A percentile compares a stretch with the other conserved stretches of the same genome.
Evolutionary conservation across 352 stramenopile species (phyloP).

Genomic region (Phytophthora tubulina): DNA sequence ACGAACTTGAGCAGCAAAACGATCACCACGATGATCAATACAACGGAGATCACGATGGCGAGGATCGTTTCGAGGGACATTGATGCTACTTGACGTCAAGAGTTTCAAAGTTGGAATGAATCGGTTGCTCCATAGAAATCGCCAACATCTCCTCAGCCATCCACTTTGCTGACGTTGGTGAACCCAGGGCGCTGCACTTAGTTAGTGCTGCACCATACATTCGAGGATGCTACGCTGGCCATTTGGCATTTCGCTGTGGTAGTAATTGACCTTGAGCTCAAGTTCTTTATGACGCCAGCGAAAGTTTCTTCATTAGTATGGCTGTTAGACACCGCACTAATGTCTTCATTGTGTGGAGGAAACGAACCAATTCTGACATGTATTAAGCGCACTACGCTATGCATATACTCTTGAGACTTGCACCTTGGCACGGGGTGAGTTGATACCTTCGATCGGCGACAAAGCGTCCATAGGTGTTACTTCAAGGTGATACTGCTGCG

Average conservation of each 20-base stretch:
- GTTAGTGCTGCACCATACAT: conserved; percentile 5
- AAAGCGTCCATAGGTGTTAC: conserved; percentile 42
- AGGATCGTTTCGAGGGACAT: conserved; percentile 28
- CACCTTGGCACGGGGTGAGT: conserved; percentile 35
- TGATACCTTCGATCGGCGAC: conserved; percentile 44
- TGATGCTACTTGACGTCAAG: conserved; percentile 7
- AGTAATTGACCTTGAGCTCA: no score
- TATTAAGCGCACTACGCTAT: background rate
- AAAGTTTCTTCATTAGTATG: no score
- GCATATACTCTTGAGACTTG: background rate
- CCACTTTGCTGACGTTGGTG: background rate
- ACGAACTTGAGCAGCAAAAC: conserved; percentile 55
- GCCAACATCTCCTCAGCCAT: conserved; percentile 2
- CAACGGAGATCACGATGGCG: conserved; percentile 34
- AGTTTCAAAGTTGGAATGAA: conserved; percentile 34
- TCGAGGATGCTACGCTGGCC: conserved; percentile 24
- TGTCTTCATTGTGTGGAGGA: no score
- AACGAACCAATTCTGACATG: no score
- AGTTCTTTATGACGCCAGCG: no score
- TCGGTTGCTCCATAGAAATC: conserved; percentile 20
- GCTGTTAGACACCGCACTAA: no score
- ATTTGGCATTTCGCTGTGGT: conserved; percentile 17
- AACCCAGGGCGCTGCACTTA: conserved; percentile 1
- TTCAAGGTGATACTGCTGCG: conserved; percentile 40
- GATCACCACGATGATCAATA: conserved; percentile 43